phyloP scores from a whole-genome alignment of 2,329 filamentous ascomycete genomes.

The Monilinia polystroma region DNA sequence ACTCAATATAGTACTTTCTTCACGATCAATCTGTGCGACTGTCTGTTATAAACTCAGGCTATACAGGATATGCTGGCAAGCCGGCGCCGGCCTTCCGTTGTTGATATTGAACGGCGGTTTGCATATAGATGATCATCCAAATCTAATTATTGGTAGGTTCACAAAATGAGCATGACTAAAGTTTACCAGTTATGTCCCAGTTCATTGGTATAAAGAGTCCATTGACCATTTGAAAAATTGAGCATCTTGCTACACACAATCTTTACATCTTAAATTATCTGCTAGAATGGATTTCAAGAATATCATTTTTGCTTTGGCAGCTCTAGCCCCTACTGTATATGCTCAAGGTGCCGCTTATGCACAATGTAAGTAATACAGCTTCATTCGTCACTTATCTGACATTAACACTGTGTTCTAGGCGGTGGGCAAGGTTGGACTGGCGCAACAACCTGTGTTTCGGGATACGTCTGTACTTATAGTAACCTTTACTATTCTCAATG shows the following conservation, averaged over 20 bases:
- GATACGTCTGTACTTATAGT: constrained; percentile 33
- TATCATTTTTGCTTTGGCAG: constrained; percentile 36
- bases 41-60: constrained; percentile 28
- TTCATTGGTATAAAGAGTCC: constrained; percentile 18
- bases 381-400: not conserved
- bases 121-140: not conserved
- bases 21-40: constrained; percentile 13
- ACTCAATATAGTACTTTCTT: not conserved
- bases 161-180: not conserved
- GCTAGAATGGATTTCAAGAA: constrained; percentile 36
- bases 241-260: constrained; percentile 2
- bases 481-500: constrained; percentile 39
- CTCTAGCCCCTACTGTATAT: constrained; percentile 36
- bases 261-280: constrained; percentile 20
- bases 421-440: constrained; percentile 36
- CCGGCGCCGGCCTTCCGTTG: constrained; percentile 32
- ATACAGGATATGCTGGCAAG: constrained; percentile 31
- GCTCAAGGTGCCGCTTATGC: constrained; percentile 34
- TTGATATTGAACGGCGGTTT: constrained; percentile 8
- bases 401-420: constrained; percentile 27
- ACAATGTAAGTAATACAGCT: constrained; percentile 34
- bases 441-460: constrained; percentile 36
- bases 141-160: not conserved
- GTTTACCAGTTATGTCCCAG: not conserved
- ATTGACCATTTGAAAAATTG: not conserved